Conservation (phyloP, 192 early-diverging fungal genomes). For the Coemansia javaensis region DNA sequence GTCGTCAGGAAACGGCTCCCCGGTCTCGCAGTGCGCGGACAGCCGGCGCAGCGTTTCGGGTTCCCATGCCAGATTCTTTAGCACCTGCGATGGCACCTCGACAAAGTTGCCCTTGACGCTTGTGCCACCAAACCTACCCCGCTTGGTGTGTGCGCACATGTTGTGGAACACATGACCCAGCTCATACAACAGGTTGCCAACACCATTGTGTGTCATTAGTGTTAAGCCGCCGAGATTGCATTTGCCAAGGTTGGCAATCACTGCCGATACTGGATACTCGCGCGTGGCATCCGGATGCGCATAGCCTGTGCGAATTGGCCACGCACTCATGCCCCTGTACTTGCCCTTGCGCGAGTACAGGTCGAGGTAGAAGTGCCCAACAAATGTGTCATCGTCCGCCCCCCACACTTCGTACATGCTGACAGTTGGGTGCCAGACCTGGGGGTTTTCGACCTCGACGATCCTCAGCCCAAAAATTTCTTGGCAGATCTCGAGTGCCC, state of each 20-base stretch:
- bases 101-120: slow-evolving; percentile 62
- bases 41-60: slow-evolving; percentile 42
- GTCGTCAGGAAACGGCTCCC: slow-evolving; percentile 55
- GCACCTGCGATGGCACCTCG: slow-evolving; percentile 79
- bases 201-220: slow-evolving; percentile 67
- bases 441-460: slow-evolving; percentile 51
- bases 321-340: slow-evolving; percentile 60
- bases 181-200: slow-evolving; percentile 73
- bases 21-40: slow-evolving; percentile 60
- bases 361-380: slow-evolving; percentile 66
- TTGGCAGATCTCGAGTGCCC: slow-evolving; percentile 60
- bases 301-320: slow-evolving; percentile 61
- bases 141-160: slow-evolving; percentile 62
- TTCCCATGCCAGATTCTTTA: slow-evolving; percentile 69
- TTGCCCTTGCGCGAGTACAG: slow-evolving; percentile 61
- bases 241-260: slow-evolving; percentile 57
- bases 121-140: slow-evolving; percentile 62
- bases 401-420: too few species aligned
- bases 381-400: slow-evolving; percentile 56
- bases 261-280: slow-evolving; percentile 54
- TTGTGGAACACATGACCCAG: slow-evolving; percentile 58
- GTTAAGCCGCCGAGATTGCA: slow-evolving; percentile 55
- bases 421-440: slow-evolving; percentile 67
- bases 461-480: slow-evolving; percentile 59
- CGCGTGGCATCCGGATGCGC: slow-evolving; percentile 37